Base-by-base conservation (phyloP, 148 eudicot species). In the Chenopodium suecicum region DNA sequence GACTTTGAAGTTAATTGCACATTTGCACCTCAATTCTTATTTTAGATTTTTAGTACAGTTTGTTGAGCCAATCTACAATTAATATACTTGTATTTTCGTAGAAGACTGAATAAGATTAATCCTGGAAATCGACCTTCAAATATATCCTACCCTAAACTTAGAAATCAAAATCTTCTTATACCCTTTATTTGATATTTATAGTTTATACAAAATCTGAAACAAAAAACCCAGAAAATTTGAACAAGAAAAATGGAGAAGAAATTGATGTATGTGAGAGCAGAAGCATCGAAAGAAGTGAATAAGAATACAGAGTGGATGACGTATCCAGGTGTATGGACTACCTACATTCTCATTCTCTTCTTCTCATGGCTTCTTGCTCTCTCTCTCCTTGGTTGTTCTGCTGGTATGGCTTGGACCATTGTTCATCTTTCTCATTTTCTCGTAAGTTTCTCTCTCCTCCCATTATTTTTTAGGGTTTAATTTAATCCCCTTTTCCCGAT, bases 331-430 rank as follows among this genome's bases (percentile, higher is more conserved):
- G 98, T 92, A 1, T 93, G 98, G 98, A 90, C 90, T 0, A 90
- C 82, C 27, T 93, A 93, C 83, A 92, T 93, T 27, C 79, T 93
- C 31, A 92, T 93, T 75, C 63, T 91, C 12, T 91, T 93, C 87
- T 90, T 93, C 84, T 68, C 93, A 0, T 93, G 97, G 97, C 86
- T 93, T 23, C 82, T 89, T 23, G 88, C 90, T 52, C 95, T 91
- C 76, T 91, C 94, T 47, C 60, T 93, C 72, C 86, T 89, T 52
- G 88, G 86, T 19, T 93, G 95, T 74, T 86, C 93, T 41, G 84
- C 97, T 78, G 97, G 95, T 80, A 87, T 90, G 88, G 95, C 97
- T 70, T 93, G 94, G 95, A 91, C 97, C 82, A 44, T 89, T 71
- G 94, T 93, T 65, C 91, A 93, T 83, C 93, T 93, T 75, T 52